Conservation (phyloP, 1,284 basidiomycete species). For the Malassezia caprae region DNA sequence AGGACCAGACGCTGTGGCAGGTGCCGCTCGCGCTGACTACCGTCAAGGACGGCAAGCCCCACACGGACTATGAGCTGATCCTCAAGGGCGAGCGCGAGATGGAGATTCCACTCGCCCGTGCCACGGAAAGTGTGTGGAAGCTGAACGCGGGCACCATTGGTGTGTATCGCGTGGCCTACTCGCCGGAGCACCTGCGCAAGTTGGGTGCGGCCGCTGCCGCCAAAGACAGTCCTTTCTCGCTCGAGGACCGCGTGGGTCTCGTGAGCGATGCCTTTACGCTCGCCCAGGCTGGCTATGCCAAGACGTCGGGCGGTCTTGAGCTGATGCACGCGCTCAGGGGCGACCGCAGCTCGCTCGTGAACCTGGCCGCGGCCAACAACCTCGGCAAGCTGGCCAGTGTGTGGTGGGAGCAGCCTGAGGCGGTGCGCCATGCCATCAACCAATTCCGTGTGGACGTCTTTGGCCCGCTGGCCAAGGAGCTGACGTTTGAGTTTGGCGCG, state of each 20-base stretch:
- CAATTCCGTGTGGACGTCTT: conserved; percentile 55
- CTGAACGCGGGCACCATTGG: conserved; percentile 79
- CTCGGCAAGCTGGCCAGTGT: conserved; percentile 49
- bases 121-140: conserved; percentile 59
- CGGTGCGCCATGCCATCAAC: conserved; percentile 50
- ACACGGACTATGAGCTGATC: conserved; percentile 59
- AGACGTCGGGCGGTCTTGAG: conserved; percentile 64
- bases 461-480: conserved; percentile 63
- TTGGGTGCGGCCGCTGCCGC: conserved; percentile 69
- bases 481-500: conserved; percentile 66
- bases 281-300: conserved; percentile 65
- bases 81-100: conserved; percentile 60
- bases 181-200: conserved; percentile 64
- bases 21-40: conserved; percentile 69
- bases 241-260: conserved; percentile 75
- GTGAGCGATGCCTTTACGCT: conserved; percentile 69
- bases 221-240: conserved; percentile 58
- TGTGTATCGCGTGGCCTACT: conserved; percentile 80
- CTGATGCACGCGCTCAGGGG: conserved; percentile 60
- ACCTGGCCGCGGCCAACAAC: conserved; percentile 17
- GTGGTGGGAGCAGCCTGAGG: conserved; percentile 72
- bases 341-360: conserved; percentile 29
- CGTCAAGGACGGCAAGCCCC: conserved; percentile 55
- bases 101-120: conserved; percentile 57
- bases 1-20: conserved; percentile 82